Evolutionary conservation across 1,284 basidiomycete species (phyloP), one percentile per base, ranked within the genome.

Genomic region (Puccinia triticina): DNA sequence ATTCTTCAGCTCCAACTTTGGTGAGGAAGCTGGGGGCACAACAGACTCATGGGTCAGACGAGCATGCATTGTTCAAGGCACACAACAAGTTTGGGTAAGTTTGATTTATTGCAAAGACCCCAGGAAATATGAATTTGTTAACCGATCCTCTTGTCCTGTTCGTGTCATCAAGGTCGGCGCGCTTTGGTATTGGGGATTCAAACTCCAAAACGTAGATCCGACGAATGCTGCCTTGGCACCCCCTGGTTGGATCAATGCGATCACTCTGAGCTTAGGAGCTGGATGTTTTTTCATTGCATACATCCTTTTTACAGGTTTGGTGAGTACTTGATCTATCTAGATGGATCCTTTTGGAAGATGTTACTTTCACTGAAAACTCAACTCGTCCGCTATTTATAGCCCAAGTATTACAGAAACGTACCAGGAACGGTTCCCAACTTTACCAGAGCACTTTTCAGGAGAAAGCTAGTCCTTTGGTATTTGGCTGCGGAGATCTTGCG

Each of bases 1-100:
- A 83, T 95, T 94, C 90, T 96, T 96, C 86, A 94, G 94, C 87
- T 90, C 95, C 84, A 96, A 96, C 88, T 96, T 96, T 87, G 94
- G 94, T 88, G 94, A 96, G 88, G 94, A 96, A 90, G 94, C 94
- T 48, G 93, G 94, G 85, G 94, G 94, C 76, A 93, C 94, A 0
- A 95, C 94, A 1, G 94, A 96, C 87, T 91, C 94, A 12, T 96
- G 94, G 94, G 93, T 92, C 64, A 87, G 94, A 84, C 91, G 94
- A 78, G 94, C 94, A 29, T 95, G 93, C 87, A 89, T 95, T 84
- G 94, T 96, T 0, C 94, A 96, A 88, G 94, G 75, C 12, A 77
- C 75, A 1, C 82, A 82, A 34, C 80, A 82, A 50, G 57, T 82
- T 55, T 82, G 80, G 80, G 80, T 82, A 46, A 61, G 72, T 55